A percentile compares a stretch with the other conserved stretches of the same genome.
Evolutionary conservation across 2,329 filamentous ascomycete genomes (phyloP).

Genomic region (Grosmannia huntii): DNA sequence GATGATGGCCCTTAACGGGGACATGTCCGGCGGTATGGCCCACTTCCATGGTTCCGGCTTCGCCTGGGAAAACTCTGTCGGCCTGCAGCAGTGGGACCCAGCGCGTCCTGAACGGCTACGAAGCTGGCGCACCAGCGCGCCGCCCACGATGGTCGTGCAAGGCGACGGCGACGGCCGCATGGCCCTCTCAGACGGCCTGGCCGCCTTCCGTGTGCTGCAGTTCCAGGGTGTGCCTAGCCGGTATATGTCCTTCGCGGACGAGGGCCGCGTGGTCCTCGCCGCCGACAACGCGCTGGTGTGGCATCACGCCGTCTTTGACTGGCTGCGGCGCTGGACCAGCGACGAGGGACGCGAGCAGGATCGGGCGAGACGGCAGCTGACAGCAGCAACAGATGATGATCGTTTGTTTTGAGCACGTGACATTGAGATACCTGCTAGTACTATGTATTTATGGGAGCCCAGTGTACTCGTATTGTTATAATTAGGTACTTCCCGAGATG

Average conservation of each 20-base stretch:
- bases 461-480: too few relatives aligned
- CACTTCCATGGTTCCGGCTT: slow-evolving; percentile 30
- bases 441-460: too few relatives aligned
- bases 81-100: slow-evolving; percentile 39
- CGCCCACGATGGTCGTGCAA: slow-evolving; percentile 62
- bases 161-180: slow-evolving; percentile 49
- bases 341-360: not conserved
- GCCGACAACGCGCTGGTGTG: slow-evolving; percentile 57
- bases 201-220: slow-evolving; percentile 62
- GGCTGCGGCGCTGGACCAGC: slow-evolving; percentile 39
- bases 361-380: not conserved
- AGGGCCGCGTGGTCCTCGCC: slow-evolving; percentile 58
- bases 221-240: slow-evolving; percentile 52
- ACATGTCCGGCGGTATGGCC: slow-evolving; percentile 9
- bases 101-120: slow-evolving; percentile 29
- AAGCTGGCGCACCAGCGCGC: slow-evolving; percentile 39
- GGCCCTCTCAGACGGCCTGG: slow-evolving; percentile 39
- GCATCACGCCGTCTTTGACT: slow-evolving; percentile 55
- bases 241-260: slow-evolving; percentile 61
- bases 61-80: slow-evolving; percentile 31
- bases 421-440: too few relatives aligned
- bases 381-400: too few relatives aligned
- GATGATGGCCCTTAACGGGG: slow-evolving; percentile 12
- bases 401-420: too few relatives aligned
- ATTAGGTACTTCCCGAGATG: too few relatives aligned